Base-by-base conservation (phyloP, 2,329 filamentous ascomycete genomes). In the Penicillium sp. region DNA sequence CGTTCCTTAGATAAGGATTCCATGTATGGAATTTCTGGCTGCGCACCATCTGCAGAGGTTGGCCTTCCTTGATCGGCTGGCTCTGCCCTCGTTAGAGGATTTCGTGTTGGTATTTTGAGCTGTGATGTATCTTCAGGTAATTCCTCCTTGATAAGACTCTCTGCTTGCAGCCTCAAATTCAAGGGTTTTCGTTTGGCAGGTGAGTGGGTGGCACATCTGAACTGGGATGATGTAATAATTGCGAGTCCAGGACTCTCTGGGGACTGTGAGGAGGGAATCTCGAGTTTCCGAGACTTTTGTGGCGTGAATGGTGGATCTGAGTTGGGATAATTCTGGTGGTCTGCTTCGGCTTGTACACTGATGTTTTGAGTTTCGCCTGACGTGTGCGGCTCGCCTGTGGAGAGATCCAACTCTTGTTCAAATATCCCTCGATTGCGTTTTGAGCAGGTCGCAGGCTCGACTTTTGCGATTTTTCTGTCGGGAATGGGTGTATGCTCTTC, bases 221-320 rank as follows among this genome's bases (percentile, higher is more conserved):
- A 68, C 37, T 70, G 65, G 26, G 67, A 71, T 8, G 70, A 68
- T n/a, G 70, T 65, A 24, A 72, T 66, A n/a, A 72, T 55, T 9
- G 65, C 63, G 12, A 74, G 39, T 2, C 68, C 69, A 17, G 73
- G 72, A 37, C 72, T 75, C 57, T 75, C 72, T 1, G 73, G 73
- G 7, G 73, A 75, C 33, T 76, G 73, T 6, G 73, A 75, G 3
- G 73, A 76, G 4, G 72, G 73, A 47, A 76, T 68, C 46, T 73
- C 71, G 7, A 63, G 53, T 39, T 53, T 67, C 15, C 51, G 55
- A 26, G 44, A 45, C 53, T 72, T 75, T 34, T 56, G 62, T 5
- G 73, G 73, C 1, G 73, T 76, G 6, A 59, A 47, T 26, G 68
- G 69, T 10, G 26, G 32, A 21, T 32, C 17, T 15, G 21, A 26